Percentiles rank a stretch among this genome's conserved stretches.
phyloP scores from a whole-genome alignment of 371 early-diverging fungal genomes.

The Funneliformis caledonium region DNA sequence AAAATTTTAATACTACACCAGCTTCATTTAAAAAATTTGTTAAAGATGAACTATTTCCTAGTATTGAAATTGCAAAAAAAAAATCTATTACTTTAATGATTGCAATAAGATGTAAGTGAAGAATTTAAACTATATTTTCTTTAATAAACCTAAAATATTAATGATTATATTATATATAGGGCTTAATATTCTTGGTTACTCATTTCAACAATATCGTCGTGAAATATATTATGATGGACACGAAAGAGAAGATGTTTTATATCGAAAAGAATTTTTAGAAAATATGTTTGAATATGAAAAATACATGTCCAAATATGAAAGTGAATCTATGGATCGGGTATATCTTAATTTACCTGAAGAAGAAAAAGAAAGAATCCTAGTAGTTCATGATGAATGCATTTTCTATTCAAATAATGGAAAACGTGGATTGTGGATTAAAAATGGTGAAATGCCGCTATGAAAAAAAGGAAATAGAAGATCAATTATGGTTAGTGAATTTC shows the following conservation, averaged over 20 bases:
- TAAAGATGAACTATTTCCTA: no score
- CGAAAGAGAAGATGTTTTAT: slow-evolving; percentile 41
- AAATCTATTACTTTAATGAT: background rate
- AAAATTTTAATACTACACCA: no score
- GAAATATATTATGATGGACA: slow-evolving; percentile 37
- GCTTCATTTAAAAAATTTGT: no score
- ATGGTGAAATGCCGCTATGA: slow-evolving; percentile 36
- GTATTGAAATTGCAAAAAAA: no score
- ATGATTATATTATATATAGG: no score
- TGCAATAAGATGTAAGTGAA: background rate
- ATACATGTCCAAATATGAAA: no score
- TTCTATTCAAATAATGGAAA: no score
- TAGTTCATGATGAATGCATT: no score
- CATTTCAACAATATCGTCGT: slow-evolving; percentile 16
- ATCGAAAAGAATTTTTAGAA: slow-evolving; percentile 23
- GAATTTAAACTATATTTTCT: background rate
- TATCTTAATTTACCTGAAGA: slow-evolving; percentile 7
- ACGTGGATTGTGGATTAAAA: slow-evolving; percentile 37
- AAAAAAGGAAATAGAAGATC: no score
- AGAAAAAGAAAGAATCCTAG: slow-evolving; percentile 23
- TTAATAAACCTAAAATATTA: background rate
- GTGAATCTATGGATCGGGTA: no score
- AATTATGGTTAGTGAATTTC: slow-evolving; percentile 26
- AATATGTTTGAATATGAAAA: slow-evolving; percentile 27
- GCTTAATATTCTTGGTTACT: background rate